Evolutionary conservation across 768 basidiomycete genomes (phyloP).

Genomic region (Rhodotorula kratochvilovae): DNA sequence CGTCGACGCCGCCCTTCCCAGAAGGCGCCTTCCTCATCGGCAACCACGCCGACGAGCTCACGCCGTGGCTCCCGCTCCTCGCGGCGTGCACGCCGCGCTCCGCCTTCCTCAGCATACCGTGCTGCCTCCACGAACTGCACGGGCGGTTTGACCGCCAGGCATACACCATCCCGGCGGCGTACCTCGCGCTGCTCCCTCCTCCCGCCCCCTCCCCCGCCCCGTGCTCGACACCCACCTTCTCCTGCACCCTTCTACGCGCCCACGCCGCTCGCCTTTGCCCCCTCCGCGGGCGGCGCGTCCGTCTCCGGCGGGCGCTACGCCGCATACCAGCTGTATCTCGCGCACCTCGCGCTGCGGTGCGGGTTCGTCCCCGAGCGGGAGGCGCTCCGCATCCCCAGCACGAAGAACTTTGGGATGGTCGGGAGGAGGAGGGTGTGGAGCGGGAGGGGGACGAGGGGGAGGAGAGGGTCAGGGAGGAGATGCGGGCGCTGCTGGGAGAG

Average conservation of each 20-base stretch:
- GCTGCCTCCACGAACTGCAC: conserved; percentile 62
- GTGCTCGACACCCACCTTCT: conserved; percentile 35
- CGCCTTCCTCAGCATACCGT: conserved; percentile 62
- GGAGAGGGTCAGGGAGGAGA: conserved; percentile 1
- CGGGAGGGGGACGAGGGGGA: neutral
- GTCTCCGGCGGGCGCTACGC: conserved; percentile 60
- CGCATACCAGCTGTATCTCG: conserved; percentile 81
- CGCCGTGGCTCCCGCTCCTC: conserved; percentile 86
- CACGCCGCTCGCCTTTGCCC: conserved; percentile 16
- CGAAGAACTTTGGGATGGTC: conserved; percentile 84
- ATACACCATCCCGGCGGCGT: conserved; percentile 53
- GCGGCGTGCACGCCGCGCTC: conserved; percentile 55
- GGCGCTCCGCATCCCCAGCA: conserved; percentile 80
- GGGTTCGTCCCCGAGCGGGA: conserved; percentile 89
- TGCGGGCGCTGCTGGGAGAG: neutral
- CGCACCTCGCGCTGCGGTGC: conserved; percentile 62
- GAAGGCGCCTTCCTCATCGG: conserved; percentile 73
- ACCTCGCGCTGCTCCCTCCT: conserved; percentile 37
- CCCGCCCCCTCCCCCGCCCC: neutral
- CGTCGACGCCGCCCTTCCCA: conserved; percentile 41
- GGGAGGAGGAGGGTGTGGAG: conserved; percentile 50
- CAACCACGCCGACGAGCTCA: conserved; percentile 94
- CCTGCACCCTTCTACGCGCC: conserved; percentile 41
- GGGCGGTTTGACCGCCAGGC: conserved; percentile 67
- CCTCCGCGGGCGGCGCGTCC: conserved; percentile 44